phyloP scores from a whole-genome alignment of 192 early-diverging fungal genomes.

The Lobosporangium transversale region DNA sequence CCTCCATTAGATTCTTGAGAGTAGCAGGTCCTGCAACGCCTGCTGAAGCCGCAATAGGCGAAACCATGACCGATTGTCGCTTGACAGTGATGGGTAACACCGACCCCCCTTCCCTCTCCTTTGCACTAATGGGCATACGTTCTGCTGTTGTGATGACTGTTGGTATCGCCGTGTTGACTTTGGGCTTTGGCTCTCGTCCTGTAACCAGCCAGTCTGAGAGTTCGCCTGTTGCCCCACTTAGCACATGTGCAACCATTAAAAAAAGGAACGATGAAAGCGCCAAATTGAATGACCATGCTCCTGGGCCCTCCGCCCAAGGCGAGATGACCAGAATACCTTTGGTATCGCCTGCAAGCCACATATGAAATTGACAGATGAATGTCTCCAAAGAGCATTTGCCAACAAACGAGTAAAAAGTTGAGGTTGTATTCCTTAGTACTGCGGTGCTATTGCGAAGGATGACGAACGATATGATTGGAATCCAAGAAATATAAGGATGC shows the following conservation, averaged over 20 bases:
- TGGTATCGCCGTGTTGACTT: background rate
- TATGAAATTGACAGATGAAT: conserved; percentile 83
- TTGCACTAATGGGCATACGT: background rate
- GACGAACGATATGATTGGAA: conserved; percentile 70
- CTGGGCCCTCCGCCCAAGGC: conserved; percentile 49
- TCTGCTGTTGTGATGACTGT: background rate
- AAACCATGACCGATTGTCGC: conserved; percentile 15
- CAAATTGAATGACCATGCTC: conserved; percentile 63
- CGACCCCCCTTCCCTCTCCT: background rate
- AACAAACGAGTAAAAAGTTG: conserved; percentile 63
- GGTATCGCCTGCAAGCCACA: conserved; percentile 81
- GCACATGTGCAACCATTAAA: conserved; percentile 56
- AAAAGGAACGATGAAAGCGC: conserved; percentile 59
- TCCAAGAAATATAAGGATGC: conserved; percentile 73
- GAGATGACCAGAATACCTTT: conserved; percentile 73
- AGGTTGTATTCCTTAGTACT: conserved; percentile 62
- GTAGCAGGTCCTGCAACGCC: conserved; percentile 16
- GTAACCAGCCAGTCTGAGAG: conserved; percentile 40
- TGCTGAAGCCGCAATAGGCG: conserved; percentile 25
- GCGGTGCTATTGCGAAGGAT: conserved; percentile 72
- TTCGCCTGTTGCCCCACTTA: conserved; percentile 59
- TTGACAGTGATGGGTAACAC: conserved; percentile 1
- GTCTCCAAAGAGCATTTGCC: conserved; percentile 77
- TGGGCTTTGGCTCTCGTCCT: conserved; percentile 29
- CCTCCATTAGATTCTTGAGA: conserved; percentile 33